Base-by-base conservation (phyloP, 2,329 filamentous ascomycete species). In the Helicocarpus griseus region DNA sequence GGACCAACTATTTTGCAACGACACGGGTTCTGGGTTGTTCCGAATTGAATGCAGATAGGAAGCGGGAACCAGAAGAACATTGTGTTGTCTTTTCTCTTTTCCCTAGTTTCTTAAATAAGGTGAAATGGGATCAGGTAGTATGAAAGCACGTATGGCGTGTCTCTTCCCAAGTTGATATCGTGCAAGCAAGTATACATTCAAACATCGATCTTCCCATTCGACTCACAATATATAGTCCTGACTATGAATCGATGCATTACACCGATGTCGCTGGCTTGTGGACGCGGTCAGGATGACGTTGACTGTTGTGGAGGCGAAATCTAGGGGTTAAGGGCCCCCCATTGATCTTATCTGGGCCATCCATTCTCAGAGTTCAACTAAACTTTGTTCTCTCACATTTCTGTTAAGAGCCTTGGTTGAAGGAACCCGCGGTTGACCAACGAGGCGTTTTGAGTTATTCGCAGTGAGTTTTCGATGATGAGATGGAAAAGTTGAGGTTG, bases 1-100 rank as follows among this genome's bases (percentile, higher is more conserved):
- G 77, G 77, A 1, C 77, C 77, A 26, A 80, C 69, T 7, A 80
- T 69, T 60, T 80, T 80, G 60, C 76, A 79, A 55, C 73, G 75
- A 51, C 77, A 80, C 2, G 77, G 77, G 51, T 80, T 80, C 58
- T 80, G 75, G 54, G 79, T 70, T 7, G 76, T 79, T 43, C 65
- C 77, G 62, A 75, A 79, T 62, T 80, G 76, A 62, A 79, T 75
- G 63, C 76, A 79, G 58, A 77, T 69, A 36, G 76, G 72, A 49
- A 78, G 61, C 17, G 75, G 74, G 45, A 77, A 58, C 61, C 68
- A 71, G 49, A 72, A 71, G 49, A 72, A 69, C 70, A 73, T 71
- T 4, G 26, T 62, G 14, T 3, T n/a, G 5, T 35, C 5, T 28
- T 2, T 22, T 9, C 7, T 40, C 51, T 14, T 49, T 22, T 6